These are phyloP conservation scores for Fusarium sp. DNA, from an alignment of 2,329 filamentous ascomycete genomes.

Conservation along the genomic window DNA sequence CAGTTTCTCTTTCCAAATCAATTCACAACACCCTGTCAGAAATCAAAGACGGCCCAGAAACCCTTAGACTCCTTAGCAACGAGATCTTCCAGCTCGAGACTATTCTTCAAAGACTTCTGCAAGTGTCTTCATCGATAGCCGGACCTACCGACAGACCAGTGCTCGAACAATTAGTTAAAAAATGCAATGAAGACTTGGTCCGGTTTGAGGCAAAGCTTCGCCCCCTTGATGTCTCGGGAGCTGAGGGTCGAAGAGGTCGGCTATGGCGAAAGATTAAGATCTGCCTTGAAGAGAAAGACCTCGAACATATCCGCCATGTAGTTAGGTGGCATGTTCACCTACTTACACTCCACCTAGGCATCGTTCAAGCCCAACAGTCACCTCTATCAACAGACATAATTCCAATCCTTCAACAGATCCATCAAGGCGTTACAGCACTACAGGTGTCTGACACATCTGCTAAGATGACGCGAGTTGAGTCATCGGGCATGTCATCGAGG, in stretches of 20 bases:
- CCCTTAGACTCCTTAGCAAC: rapidly evolving
- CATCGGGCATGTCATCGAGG: too few relatives aligned
- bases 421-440: rapidly evolving
- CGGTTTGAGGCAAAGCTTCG: rapidly evolving
- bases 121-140: rapidly evolving
- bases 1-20: too few relatives aligned
- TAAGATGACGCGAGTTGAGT: rapidly evolving
- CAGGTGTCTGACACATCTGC: rapidly evolving
- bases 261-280: neutral
- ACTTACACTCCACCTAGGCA: neutral
- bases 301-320: neutral
- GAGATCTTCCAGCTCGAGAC: neutral
- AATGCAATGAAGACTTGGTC: neutral
- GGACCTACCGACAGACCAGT: neutral
- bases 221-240: rapidly evolving
- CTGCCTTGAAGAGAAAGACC: neutral
- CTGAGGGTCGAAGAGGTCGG: neutral
- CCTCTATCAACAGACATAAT: neutral
- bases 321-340: neutral
- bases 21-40: neutral
- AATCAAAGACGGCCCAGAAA: neutral
- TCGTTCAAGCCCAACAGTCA: neutral
- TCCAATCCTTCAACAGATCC: neutral
- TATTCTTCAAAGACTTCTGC: rapidly evolving
- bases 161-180: rapidly evolving